Percentiles rank a stretch among this genome's conserved stretches.
These are phyloP conservation scores for Exobasidium cylindrosporum DNA, from an alignment of 1,284 basidiomycete genomes.

Conservation along the genomic window DNA sequence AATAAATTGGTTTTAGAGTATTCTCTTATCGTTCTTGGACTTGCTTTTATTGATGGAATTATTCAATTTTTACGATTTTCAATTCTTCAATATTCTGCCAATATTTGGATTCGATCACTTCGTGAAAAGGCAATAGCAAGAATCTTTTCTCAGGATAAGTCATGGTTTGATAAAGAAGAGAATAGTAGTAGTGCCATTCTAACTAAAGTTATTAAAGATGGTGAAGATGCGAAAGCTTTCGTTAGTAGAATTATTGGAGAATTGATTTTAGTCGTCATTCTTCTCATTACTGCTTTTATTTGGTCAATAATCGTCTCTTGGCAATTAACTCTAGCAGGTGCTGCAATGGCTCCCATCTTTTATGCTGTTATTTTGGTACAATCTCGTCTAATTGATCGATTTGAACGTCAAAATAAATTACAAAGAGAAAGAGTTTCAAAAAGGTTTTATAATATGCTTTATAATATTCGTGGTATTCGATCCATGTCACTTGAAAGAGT, in stretches of 20 bases:
- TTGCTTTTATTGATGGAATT: slow-evolving; percentile 73
- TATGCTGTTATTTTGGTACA: slow-evolving; percentile 71
- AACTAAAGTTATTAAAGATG: slow-evolving; percentile 81
- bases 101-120: slow-evolving; percentile 72
- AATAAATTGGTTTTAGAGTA: slow-evolving; percentile 44
- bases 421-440: slow-evolving; percentile 79
- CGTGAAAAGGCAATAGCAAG: slow-evolving; percentile 65
- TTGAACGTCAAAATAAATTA: slow-evolving; percentile 76
- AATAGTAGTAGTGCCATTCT: slow-evolving; percentile 65
- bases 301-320: slow-evolving; percentile 87
- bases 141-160: slow-evolving; percentile 77
- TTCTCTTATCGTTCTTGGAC: slow-evolving; percentile 61
- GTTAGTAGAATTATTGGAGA: slow-evolving; percentile 74
- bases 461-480: slow-evolving; percentile 80
- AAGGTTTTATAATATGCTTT: slow-evolving; percentile 80
- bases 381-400: slow-evolving; percentile 67
- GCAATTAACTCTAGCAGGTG: slow-evolving; percentile 86
- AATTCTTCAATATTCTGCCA: slow-evolving; percentile 65
- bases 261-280: slow-evolving; percentile 66
- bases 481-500: slow-evolving; percentile 81
- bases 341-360: slow-evolving; percentile 83
- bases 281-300: slow-evolving; percentile 76
- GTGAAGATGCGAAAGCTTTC: slow-evolving; percentile 79
- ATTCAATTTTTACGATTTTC: slow-evolving; percentile 66
- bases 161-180: slow-evolving; percentile 82